These are phyloP conservation scores for Penicillium janthinellum DNA, from an alignment of 2,329 filamentous ascomycete genomes.

Conservation along the genomic window DNA sequence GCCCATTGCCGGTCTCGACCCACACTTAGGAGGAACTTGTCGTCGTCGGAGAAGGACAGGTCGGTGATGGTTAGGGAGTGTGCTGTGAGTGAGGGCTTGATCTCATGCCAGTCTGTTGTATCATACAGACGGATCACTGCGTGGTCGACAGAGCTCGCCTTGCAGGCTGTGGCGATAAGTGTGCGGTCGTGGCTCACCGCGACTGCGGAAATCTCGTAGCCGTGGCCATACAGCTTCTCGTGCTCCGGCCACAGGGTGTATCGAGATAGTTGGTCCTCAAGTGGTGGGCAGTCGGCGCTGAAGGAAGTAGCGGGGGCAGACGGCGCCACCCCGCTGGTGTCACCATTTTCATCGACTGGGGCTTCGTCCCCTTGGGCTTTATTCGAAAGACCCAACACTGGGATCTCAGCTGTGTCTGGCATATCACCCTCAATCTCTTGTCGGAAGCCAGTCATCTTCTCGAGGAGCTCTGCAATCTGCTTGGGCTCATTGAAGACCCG, in stretches of 20 bases:
- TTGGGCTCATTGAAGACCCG: constrained; percentile 90
- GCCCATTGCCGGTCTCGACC: constrained; percentile 91
- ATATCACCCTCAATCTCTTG: constrained; percentile 49
- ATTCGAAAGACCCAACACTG: constrained; percentile 92
- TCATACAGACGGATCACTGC: constrained; percentile 92
- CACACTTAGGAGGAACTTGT: constrained; percentile 77
- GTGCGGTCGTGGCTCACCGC: constrained; percentile 73
- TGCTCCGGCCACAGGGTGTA: constrained; percentile 94
- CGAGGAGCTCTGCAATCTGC: constrained; percentile 74
- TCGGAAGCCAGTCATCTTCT: constrained; percentile 65
- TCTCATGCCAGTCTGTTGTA: constrained; percentile 81
- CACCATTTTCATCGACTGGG: constrained; percentile 33
- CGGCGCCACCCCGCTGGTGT: constrained; percentile 44
- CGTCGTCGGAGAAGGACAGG: constrained; percentile 76
- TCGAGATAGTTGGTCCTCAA: constrained; percentile 85
- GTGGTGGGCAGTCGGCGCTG: constrained; percentile 71
- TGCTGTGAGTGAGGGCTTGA: constrained; percentile 77
- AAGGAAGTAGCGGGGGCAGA: constrained; percentile 41
- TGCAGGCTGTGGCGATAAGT: constrained; percentile 87
- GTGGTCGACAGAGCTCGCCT: constrained; percentile 88
- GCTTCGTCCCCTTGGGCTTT: constrained; percentile 70
- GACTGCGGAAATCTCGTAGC: constrained; percentile 91
- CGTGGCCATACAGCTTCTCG: constrained; percentile 97
- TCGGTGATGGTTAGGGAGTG: constrained; percentile 86
- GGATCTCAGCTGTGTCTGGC: constrained; percentile 90